Percentiles rank a stretch among this genome's conserved stretches.
phyloP scores from a whole-genome alignment of 176 grass and related monocot species.

The Carex littledalei region DNA sequence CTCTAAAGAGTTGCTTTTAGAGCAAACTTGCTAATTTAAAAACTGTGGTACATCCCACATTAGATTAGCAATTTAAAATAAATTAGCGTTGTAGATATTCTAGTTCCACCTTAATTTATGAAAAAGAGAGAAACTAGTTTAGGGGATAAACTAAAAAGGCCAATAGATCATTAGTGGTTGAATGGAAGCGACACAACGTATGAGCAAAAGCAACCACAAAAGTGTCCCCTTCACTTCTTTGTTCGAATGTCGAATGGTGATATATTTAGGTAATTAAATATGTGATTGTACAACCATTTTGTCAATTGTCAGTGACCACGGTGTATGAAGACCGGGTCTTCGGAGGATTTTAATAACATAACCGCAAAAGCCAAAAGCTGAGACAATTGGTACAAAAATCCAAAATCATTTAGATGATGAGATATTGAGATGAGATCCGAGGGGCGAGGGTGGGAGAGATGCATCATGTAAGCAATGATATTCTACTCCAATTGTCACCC shows the following conservation, averaged over 20 bases:
- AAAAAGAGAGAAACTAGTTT: not conserved
- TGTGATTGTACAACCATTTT: too few relatives aligned
- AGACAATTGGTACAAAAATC: slow-evolving; percentile 14
- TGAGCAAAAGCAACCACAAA: slow-evolving; percentile 23
- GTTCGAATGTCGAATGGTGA: too few relatives aligned
- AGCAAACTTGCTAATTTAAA: too few relatives aligned
- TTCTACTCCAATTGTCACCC: not conserved
- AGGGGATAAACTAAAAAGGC: slow-evolving; percentile 2
- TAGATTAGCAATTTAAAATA: too few relatives aligned
- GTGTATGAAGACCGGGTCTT: not conserved
- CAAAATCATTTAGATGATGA: slow-evolving; percentile 24
- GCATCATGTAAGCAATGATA: slow-evolving; percentile 1
- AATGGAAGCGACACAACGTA: slow-evolving; percentile 31
- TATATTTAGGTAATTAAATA: too few relatives aligned
- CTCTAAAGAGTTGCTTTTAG: too few relatives aligned
- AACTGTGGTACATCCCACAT: too few relatives aligned
- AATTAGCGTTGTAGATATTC: too few relatives aligned
- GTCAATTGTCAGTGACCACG: not conserved
- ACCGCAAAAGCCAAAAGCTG: not conserved
- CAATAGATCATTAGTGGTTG: slow-evolving; percentile 30
- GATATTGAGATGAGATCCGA: not conserved
- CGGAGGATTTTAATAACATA: not conserved
- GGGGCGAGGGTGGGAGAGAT: slow-evolving; percentile 14
- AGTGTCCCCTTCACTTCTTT: too few relatives aligned
- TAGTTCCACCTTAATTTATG: not conserved